Evolutionary conservation across 1,139 yeast genomes (phyloP).

Genomic region (Kurtzmaniella quercitrusa): DNA sequence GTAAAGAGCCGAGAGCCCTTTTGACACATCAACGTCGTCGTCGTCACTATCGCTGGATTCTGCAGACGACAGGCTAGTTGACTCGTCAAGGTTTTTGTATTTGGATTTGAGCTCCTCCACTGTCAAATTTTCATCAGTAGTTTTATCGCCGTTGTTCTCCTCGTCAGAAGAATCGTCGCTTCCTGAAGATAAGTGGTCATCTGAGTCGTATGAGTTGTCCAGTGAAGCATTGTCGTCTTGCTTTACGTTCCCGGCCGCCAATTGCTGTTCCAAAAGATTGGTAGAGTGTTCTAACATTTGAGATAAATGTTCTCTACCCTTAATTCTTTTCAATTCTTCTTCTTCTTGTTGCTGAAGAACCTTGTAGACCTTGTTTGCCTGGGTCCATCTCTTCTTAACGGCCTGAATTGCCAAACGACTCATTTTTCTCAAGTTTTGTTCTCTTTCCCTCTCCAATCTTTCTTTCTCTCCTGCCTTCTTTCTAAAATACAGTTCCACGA

Average conservation of each 20-base stretch:
- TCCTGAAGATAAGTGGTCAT: conserved; percentile 17
- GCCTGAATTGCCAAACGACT: conserved; percentile 81
- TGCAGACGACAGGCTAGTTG: conserved; percentile 10
- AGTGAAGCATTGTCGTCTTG: conserved; percentile 14
- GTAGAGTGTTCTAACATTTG: conserved; percentile 91
- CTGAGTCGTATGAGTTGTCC: conserved; percentile 14
- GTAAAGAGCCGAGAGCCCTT: conserved; percentile 34
- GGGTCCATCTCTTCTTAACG: conserved; percentile 85
- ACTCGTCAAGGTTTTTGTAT: conserved; percentile 49
- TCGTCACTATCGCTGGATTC: conserved; percentile 16
- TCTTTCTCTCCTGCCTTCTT: conserved; percentile 88
- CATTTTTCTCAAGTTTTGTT: conserved; percentile 59
- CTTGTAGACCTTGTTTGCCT: conserved; percentile 81
- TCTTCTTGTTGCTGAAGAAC: conserved; percentile 50
- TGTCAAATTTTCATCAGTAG: conserved; percentile 49
- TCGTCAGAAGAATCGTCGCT: conserved; percentile 28
- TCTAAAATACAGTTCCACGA: conserved; percentile 85
- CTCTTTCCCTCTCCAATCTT: conserved; percentile 66
- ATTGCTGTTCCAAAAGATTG: conserved; percentile 81
- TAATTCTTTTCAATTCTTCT: conserved; percentile 65
- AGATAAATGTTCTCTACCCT: conserved; percentile 84
- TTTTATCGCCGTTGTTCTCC: conserved; percentile 16
- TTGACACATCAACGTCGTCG: conserved; percentile 16
- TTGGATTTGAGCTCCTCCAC: conserved; percentile 64
- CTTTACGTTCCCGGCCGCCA: conserved; percentile 30